These are phyloP conservation scores for Heliosperma pusillum DNA, from an alignment of 148 eudicot genomes.

Conservation along the genomic window DNA sequence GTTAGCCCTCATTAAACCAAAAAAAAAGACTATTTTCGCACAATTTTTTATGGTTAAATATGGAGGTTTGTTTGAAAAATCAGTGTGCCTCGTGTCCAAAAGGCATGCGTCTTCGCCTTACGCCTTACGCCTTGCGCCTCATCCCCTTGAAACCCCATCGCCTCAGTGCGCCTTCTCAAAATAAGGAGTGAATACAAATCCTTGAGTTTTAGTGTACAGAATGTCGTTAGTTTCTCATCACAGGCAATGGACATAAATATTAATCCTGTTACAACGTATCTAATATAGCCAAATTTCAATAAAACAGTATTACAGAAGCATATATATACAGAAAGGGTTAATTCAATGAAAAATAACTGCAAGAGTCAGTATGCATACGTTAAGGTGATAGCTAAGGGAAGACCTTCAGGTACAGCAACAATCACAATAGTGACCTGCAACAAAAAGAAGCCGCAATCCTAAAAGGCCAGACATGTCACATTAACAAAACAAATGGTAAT, in stretches of 20 bases:
- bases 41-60: too few species aligned
- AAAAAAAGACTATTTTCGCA: too few species aligned
- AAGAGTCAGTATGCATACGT: slow-evolving; percentile 56
- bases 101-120: too few species aligned
- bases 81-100: too few species aligned
- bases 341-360: background rate
- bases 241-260: background rate
- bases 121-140: too few species aligned
- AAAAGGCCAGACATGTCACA: background rate
- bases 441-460: slow-evolving; percentile 13
- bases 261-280: background rate
- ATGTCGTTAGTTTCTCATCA: background rate
- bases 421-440: slow-evolving; percentile 93
- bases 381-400: slow-evolving; percentile 93
- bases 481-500: background rate
- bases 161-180: too few species aligned
- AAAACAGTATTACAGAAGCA: background rate
- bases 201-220: background rate
- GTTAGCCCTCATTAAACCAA: too few species aligned
- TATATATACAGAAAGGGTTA: background rate
- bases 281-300: background rate
- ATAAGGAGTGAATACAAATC: too few species aligned
- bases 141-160: too few species aligned
- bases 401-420: slow-evolving; percentile 98
- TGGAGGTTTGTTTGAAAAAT: too few species aligned